Base-by-base conservation (phyloP, 129 eudicot species). In the Escallonia herrerae region DNA sequence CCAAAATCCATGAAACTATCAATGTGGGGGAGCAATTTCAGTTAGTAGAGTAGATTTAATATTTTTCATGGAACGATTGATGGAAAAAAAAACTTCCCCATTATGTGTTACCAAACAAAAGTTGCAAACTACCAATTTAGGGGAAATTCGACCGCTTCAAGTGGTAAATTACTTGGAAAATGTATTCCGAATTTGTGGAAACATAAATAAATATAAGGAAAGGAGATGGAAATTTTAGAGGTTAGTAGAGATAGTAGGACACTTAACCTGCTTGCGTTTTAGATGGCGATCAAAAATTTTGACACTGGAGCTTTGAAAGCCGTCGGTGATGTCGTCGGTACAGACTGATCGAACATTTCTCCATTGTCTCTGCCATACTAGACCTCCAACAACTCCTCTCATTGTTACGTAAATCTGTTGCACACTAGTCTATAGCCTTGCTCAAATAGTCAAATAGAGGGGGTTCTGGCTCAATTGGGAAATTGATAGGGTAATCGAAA, bases 221-320 rank as follows among this genome's bases (percentile, higher is more conserved):
- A 15, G 2, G 57, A 68, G 41, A 0, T 42, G 15, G 40, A 3
- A 41, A 22, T 22, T 22, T 22, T 22, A 22, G 33, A 22, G 33
- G 33, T 22, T 22, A 22, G 33, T 22, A 22, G 33, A 22, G 33
- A 22, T 22, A 22, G 33, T 22, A 22, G 33, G 33, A 22, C 8
- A 38, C 43, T 60, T 64, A 61, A 90, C 95, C 76, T 90, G 95
- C 74, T 67, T 82, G 63, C 90, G 90, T 73, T 87, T 87, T 76
- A 90, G 90, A 56, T 82, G 52, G 43, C 95, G 95, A 70, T 90
- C 95, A 46, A 90, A 90, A 15, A 90, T 87, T 67, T 82, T 84
- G 40, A 90, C 68, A 71, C 71, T 90, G 12, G 89, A 75, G 60
- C 73, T 74, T 33, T 67, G 73, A 7, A 81, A 37, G 37, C 70